Base-by-base conservation (phyloP, 2,329 filamentous ascomycete genomes). In the Bertia moriformis region DNA sequence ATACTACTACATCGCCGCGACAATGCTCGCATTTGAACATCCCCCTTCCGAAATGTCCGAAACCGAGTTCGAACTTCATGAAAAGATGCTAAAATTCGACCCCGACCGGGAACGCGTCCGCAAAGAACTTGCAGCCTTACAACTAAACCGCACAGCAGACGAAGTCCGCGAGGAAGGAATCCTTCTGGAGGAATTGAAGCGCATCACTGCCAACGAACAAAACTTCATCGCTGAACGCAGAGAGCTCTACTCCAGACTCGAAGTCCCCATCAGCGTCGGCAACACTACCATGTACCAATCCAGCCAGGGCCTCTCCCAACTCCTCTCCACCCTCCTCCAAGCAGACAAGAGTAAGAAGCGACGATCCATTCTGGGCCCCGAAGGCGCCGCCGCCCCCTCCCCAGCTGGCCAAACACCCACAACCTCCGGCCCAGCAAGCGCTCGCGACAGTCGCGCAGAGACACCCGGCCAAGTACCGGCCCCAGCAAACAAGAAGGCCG, bases 161-260 rank as follows among this genome's bases (percentile, higher is more conserved):
- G 76, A 82, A 53, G 71, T 78, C 36, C 71, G 76, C 46, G 77
- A 83, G 49, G 77, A 83, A 55, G 68, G 73, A 32, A 69, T 77
- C 40, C 57, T 82, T 3, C 64, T 83, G 14, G 70, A 72, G 42
- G 77, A 83, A 49, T 61, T 83, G 35, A 74, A 79, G 48, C 71
- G 77, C 44, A 82, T 83, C 51, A 74, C 76, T 47, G 67, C 69
- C 54, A 71, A 73, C 42, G 73, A 80, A 48, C 68, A 73, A 40
- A 67, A 67, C 39, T 68, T 81, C 41, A 68, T 78, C 42, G 66
- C 67, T 41, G 73, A 80, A 51, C 70, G 77, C 41, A 68, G 70
- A 45, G 74, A 78, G 49, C 67, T 76, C 38, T 78, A 71, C 52
- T 65, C 63, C 37, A 63, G 76, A 40, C 67, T 82, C 19, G 75